A percentile compares a stretch with the other conserved stretches of the same genome.
Evolutionary conservation across 371 early-diverging fungal species (phyloP).

Genomic region (Rhizopus arrhizus): DNA sequence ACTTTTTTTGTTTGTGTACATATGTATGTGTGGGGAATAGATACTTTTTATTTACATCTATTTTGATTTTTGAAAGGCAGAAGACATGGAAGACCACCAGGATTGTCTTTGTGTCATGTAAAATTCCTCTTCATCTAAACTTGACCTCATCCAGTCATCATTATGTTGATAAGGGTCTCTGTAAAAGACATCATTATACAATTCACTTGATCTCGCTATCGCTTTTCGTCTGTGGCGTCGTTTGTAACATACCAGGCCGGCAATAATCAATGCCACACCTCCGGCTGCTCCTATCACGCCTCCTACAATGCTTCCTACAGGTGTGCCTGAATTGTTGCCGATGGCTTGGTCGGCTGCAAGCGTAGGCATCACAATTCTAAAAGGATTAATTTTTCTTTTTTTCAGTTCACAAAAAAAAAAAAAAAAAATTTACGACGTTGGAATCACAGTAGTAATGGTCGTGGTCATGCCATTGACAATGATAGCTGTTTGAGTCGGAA

Average conservation of each 20-base stretch:
- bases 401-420: neutral
- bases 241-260: constrained; percentile 21
- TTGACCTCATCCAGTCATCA: constrained; percentile 21
- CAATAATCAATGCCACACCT: constrained; percentile 30
- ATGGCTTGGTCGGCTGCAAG: constrained; percentile 10
- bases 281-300: constrained; percentile 36
- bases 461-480: constrained; percentile 32
- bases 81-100: constrained; percentile 24
- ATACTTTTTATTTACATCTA: neutral
- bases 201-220: constrained; percentile 12
- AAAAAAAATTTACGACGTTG: constrained; percentile 33
- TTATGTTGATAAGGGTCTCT: constrained; percentile 29
- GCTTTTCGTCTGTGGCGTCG: constrained; percentile 20
- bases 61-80: constrained; percentile 7
- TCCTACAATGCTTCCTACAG: constrained; percentile 28
- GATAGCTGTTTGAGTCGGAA: constrained; percentile 26
- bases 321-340: neutral
- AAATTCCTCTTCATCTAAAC: constrained; percentile 24
- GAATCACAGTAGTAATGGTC: constrained; percentile 34
- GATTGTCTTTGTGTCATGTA: constrained; percentile 20
- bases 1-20: neutral
- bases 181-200: constrained; percentile 34
- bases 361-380: constrained; percentile 38
- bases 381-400: neutral
- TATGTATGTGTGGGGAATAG: neutral